Conservation (phyloP, 257 asterid genomes). For the Cruciata laevipes region DNA sequence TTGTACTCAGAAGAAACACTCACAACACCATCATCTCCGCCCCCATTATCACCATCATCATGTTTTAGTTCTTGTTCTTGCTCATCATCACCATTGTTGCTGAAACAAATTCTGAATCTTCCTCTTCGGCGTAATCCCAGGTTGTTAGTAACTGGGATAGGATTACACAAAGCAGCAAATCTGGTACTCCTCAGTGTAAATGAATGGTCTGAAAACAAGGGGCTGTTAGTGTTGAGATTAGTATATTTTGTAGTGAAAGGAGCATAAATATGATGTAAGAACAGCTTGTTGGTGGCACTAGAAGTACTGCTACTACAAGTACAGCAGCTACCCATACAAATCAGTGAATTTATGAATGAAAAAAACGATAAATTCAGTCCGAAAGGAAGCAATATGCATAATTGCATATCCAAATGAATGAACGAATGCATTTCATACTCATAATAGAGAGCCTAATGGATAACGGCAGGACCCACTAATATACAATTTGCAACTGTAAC, state of each 20-base stretch:
- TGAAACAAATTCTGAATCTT: conserved; percentile 4
- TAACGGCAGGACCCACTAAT: background rate
- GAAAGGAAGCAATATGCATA: background rate
- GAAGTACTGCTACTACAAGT: background rate
- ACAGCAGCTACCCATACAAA: conserved; percentile 5
- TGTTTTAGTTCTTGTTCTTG: background rate
- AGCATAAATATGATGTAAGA: background rate
- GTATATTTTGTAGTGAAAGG: background rate
- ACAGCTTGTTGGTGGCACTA: background rate
- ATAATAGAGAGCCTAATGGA: background rate
- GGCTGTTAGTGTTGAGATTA: background rate
- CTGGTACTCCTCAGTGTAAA: background rate
- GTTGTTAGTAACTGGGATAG: background rate
- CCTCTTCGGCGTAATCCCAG: background rate
- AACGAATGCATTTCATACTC: background rate
- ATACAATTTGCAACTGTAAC: background rate
- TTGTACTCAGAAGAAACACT: conserved; percentile 26
- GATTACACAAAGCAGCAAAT: background rate
- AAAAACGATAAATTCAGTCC: background rate
- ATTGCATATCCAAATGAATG: background rate
- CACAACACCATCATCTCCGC: background rate
- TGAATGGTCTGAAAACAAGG: background rate
- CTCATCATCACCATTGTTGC: background rate
- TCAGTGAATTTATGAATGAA: background rate
- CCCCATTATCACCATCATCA: background rate